phyloP scores from a whole-genome alignment of 805 yeast genomes.

The Wickerhamiella kazuoi region DNA sequence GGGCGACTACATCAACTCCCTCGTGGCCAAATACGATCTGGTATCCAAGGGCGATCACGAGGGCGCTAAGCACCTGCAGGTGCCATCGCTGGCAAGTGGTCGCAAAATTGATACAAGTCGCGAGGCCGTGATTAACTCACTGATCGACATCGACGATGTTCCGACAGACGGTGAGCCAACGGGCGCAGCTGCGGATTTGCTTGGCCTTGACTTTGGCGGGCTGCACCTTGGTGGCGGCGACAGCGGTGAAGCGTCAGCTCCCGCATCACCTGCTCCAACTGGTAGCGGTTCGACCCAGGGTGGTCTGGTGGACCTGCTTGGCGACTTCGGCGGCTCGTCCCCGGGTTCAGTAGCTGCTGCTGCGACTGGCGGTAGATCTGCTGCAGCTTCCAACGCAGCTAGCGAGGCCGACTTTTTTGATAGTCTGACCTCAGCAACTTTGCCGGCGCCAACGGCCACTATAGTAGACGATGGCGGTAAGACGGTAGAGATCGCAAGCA shows the following conservation, averaged over 20 bases:
- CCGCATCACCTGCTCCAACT: conserved; percentile 11
- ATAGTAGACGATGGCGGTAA: not conserved
- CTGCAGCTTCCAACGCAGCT: not conserved
- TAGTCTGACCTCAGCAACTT: not conserved
- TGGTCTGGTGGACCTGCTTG: conserved; percentile 2
- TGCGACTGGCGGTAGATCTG: conserved; percentile 4
- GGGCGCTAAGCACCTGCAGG: conserved; percentile 34
- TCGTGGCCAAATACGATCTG: conserved; percentile 47
- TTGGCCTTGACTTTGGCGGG: conserved; percentile 42
- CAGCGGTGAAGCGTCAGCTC: conserved; percentile 22
- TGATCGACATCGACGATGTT: conserved; percentile 64
- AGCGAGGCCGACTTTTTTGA: not conserved
- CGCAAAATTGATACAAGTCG: conserved; percentile 19
- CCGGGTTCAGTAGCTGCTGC: conserved; percentile 9
- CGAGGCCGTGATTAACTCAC: conserved; percentile 28
- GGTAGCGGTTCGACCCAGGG: not conserved
- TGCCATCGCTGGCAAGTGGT: conserved; percentile 19
- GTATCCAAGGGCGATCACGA: conserved; percentile 46
- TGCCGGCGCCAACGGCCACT: not conserved
- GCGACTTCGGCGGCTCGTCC: conserved; percentile 8
- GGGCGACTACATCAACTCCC: conserved; percentile 57
- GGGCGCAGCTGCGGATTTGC: conserved; percentile 34
- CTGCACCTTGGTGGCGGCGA: conserved; percentile 31
- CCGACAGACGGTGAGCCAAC: conserved; percentile 14
- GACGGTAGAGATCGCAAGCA: conserved; percentile 1